Conservation (phyloP, 805 yeast genomes). For the Ogataea henricii region DNA sequence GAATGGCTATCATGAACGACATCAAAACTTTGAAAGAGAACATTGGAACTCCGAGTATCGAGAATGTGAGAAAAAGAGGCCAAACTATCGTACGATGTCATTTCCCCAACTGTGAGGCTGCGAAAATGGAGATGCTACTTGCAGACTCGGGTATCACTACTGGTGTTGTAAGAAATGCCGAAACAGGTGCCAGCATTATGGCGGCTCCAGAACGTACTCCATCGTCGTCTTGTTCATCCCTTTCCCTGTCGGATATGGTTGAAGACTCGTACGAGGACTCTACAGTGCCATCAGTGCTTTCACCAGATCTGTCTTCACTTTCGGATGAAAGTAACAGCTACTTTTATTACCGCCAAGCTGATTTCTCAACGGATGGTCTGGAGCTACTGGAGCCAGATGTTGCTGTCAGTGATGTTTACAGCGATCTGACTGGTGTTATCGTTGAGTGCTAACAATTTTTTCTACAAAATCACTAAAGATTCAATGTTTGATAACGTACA, state of each 20-base stretch:
- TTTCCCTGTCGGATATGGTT: background rate
- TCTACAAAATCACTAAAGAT: background rate
- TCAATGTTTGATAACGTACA: background rate
- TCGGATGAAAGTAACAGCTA: slow-evolving; percentile 6
- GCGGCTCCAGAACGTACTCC: background rate
- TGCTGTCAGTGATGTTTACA: slow-evolving; percentile 10
- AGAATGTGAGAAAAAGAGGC: slow-evolving; percentile 45
- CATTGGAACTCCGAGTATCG: slow-evolving; percentile 47
- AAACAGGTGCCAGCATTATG: background rate
- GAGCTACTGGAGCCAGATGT: slow-evolving; percentile 16
- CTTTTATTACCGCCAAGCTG: slow-evolving; percentile 18
- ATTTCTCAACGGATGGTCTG: slow-evolving; percentile 18
- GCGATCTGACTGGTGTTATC: slow-evolving; percentile 12
- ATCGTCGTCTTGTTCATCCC: background rate
- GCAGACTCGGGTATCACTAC: slow-evolving; percentile 59
- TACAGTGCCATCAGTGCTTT: slow-evolving; percentile 1
- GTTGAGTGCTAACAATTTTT: slow-evolving; percentile 7
- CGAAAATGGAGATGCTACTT: slow-evolving; percentile 56
- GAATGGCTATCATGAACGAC: slow-evolving; percentile 22
- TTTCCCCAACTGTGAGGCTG: slow-evolving; percentile 73
- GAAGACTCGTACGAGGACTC: background rate
- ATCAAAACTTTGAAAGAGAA: slow-evolving; percentile 24
- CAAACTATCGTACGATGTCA: slow-evolving; percentile 43
- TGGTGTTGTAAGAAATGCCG: slow-evolving; percentile 46
- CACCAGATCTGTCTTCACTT: slow-evolving; percentile 15